phyloP scores from a whole-genome alignment of 208 protist genomes.

The Leishmania amazonensis region DNA sequence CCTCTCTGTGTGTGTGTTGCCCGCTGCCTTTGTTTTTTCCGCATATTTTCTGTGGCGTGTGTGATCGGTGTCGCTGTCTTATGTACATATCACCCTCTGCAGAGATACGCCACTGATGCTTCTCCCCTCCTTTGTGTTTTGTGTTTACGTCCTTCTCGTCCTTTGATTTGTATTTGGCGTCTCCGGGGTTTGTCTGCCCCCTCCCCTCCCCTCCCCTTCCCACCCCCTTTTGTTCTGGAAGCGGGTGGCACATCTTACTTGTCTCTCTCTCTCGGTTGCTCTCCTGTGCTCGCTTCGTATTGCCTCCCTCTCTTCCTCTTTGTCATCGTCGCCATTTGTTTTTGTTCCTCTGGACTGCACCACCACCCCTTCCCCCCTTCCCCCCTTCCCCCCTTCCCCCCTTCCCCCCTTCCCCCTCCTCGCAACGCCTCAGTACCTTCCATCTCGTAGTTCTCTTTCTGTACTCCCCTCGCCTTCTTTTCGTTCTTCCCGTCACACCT shows the following conservation, averaged over 20 bases:
- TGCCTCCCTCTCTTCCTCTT: background rate
- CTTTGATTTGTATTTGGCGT: background rate
- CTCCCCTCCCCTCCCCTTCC: background rate
- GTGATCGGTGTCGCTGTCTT: background rate
- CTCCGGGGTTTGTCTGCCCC: background rate
- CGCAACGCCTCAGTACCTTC: background rate
- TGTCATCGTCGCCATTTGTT: background rate
- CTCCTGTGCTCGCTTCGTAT: slow-evolving; percentile 1
- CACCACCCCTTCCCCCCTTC: too few relatives aligned
- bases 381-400: too few relatives aligned
- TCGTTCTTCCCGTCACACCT: background rate
- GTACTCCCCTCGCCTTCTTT: background rate
- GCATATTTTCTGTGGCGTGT: background rate
- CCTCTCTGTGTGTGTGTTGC: background rate
- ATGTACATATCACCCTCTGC: background rate
- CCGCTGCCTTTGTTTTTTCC: background rate
- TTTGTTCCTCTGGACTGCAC: background rate
- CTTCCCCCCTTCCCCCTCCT: background rate
- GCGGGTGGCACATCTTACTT: too few relatives aligned
- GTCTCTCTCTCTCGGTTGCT: slow-evolving; percentile 11
- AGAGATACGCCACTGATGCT: background rate
- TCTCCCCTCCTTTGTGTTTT: background rate
- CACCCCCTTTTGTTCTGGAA: too few relatives aligned
- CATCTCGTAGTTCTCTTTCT: background rate
- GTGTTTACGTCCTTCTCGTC: background rate